Evolutionary conservation across 2,329 filamentous ascomycete genomes (phyloP), one percentile per base, ranked within the genome.

Genomic region (Colletotrichum simmondsii): DNA sequence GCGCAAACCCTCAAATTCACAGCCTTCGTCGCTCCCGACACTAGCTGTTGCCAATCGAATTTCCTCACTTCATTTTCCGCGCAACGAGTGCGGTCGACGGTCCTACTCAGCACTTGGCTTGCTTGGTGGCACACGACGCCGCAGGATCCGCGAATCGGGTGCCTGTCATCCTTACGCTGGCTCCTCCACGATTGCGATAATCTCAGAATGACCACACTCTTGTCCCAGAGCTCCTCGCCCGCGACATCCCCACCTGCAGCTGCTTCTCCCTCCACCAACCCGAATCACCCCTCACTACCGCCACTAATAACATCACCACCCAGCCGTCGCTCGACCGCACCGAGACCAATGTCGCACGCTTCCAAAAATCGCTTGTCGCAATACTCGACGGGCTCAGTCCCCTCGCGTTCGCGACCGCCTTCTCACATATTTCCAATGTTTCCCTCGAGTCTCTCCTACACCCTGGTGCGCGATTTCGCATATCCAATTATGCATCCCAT

Each of bases 381-480:
- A 79, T 96, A 95, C 85, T 97, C 94, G 75, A 92, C 88, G 78
- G 85, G 90, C 72, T 95, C 94, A 19, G 88, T 87, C 72, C 89
- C 89, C 63, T 88, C 89, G 74, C 90, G 92, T 74, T 97, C 95
- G 75, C 92, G 95, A 73, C 94, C 95, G 24, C 88, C 89, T 68
- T 97, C 95, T n/a, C 90, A 93, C 79, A 88, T 94, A 75, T 96
- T 97, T 79, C 93, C 95, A 19, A 87, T 93, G 78, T 97, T 95
- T 82, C 93, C 95, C 78, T 97, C 95, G 71, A 97, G 92, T 80
- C 89, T 98, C 22, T 84, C 94, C 7, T 98, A 98, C 82, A 92
- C 95, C n/a, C 87, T 94, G 57, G 95, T 99, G 76, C 93, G 97
- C 79, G 97, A 99, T 87, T 99, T 98, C 84, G 97, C 97, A 77